These are phyloP conservation scores for Picocystis sp. DNA, from an alignment of 163 green algal species.

Conservation along the genomic window DNA sequence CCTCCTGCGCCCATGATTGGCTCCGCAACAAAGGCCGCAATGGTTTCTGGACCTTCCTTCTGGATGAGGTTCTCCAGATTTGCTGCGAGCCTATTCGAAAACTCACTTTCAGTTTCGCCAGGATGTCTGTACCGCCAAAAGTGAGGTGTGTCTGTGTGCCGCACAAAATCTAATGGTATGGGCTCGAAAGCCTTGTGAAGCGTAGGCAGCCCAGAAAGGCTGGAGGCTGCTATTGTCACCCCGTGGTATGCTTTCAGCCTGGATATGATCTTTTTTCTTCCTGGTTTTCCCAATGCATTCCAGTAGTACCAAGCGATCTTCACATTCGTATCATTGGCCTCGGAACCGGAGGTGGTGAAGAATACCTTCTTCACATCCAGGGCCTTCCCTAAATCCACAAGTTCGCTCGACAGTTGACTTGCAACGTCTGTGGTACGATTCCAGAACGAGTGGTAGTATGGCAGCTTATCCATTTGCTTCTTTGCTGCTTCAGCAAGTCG, in stretches of 20 bases:
- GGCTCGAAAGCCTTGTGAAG: conserved; percentile 15
- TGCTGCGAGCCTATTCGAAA: conserved; percentile 13
- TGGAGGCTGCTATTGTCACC: conserved; percentile 16
- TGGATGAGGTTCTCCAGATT: conserved; percentile 21
- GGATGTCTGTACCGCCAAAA: conserved; percentile 11
- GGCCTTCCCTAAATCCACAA: conserved; percentile 18
- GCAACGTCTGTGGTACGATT: conserved; percentile 19
- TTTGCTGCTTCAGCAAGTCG: conserved; percentile 13
- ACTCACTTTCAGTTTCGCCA: conserved; percentile 22
- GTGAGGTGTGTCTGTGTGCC: conserved; percentile 22
- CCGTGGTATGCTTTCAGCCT: conserved; percentile 14
- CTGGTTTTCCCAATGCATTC: conserved; percentile 2
- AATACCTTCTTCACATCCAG: conserved; percentile 20
- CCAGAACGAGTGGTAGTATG: conserved; percentile 29
- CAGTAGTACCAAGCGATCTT: conserved; percentile 12
- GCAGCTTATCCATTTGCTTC: conserved; percentile 15
- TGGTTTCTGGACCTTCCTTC: conserved; percentile 15
- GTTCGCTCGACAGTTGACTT: conserved; percentile 5
- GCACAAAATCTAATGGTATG: conserved; percentile 18
- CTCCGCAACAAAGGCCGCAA: conserved; percentile 25
- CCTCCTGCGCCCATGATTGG: conserved; percentile 22
- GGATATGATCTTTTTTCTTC: conserved; percentile 2
- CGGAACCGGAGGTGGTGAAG: conserved; percentile 24
- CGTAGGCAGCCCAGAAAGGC: conserved; percentile 12
- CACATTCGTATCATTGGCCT: conserved; percentile 26